Conservation (phyloP, 441 rosid genomes). For the Sinapis alba region DNA sequence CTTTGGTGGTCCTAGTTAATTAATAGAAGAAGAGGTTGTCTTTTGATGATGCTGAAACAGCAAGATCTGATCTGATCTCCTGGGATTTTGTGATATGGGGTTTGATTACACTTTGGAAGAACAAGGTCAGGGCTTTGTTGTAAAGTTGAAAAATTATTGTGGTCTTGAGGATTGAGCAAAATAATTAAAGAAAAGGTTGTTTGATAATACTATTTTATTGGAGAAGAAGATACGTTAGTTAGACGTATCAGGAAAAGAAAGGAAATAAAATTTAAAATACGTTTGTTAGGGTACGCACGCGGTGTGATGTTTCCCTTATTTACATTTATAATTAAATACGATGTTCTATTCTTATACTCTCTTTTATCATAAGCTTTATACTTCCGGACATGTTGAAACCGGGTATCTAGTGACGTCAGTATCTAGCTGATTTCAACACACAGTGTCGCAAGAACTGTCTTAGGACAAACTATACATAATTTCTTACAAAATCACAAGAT, state of each 20-base stretch:
- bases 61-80: constrained; percentile 56
- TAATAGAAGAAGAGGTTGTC: too few species aligned
- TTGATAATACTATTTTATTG: neutral
- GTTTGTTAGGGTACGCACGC: constrained; percentile 39
- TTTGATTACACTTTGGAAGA: constrained; percentile 41
- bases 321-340: too few species aligned
- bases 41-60: constrained; percentile 17
- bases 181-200: constrained; percentile 8
- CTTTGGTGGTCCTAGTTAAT: neutral
- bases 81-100: constrained; percentile 42
- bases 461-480: too few species aligned
- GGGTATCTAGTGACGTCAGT: too few species aligned
- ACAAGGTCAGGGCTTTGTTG: constrained; percentile 71
- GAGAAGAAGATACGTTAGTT: constrained; percentile 50
- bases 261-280: neutral
- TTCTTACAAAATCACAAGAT: too few species aligned
- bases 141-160: constrained; percentile 62
- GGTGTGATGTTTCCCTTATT: neutral
- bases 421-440: too few species aligned
- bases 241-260: constrained; percentile 30
- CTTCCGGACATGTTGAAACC: too few species aligned
- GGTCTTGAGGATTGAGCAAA: constrained; percentile 16
- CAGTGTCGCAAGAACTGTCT: too few species aligned
- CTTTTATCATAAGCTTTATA: too few species aligned
- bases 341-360: too few species aligned